These are phyloP conservation scores for Pneumocystis oryctolagi DNA, from an alignment of 1,139 yeast species.

Conservation along the genomic window DNA sequence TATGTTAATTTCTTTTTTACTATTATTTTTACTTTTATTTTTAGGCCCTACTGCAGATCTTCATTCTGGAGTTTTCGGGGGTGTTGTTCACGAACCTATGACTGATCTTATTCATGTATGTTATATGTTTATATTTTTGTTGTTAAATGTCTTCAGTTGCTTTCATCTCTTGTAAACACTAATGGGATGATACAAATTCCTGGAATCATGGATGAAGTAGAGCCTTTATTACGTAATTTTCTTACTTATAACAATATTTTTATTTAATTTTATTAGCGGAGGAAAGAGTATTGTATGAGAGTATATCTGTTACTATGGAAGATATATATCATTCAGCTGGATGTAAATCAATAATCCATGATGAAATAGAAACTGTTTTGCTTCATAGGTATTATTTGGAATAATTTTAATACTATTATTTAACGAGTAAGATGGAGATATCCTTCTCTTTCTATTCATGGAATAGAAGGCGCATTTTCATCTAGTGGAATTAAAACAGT, in stretches of 20 bases:
- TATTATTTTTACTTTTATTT: background rate
- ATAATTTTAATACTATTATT: background rate
- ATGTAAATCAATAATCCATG: conserved; percentile 63
- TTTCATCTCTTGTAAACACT: conserved; percentile 55
- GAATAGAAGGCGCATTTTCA: conserved; percentile 78
- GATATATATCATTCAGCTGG: conserved; percentile 86
- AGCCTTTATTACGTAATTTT: conserved; percentile 52
- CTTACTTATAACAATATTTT: background rate
- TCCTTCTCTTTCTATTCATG: conserved; percentile 91
- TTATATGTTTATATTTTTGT: background rate
- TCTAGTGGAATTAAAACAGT: conserved; percentile 96
- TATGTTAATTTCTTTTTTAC: background rate
- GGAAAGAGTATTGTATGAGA: conserved; percentile 67
- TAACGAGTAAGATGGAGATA: conserved; percentile 21
- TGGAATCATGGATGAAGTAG: conserved; percentile 86
- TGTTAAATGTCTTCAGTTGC: conserved; percentile 11
- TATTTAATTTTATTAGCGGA: conserved; percentile 17
- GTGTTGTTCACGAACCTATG: conserved; percentile 95
- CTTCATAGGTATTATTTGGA: conserved; percentile 39
- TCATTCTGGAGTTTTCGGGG: conserved; percentile 96
- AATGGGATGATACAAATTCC: conserved; percentile 74
- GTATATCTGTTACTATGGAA: conserved; percentile 67
- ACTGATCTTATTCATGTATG: conserved; percentile 59
- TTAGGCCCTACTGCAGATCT: conserved; percentile 73
- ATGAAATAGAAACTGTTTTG: conserved; percentile 63